Conservation (phyloP, 805 yeast genomes). For the Wickerhamiella alocasiicola region DNA sequence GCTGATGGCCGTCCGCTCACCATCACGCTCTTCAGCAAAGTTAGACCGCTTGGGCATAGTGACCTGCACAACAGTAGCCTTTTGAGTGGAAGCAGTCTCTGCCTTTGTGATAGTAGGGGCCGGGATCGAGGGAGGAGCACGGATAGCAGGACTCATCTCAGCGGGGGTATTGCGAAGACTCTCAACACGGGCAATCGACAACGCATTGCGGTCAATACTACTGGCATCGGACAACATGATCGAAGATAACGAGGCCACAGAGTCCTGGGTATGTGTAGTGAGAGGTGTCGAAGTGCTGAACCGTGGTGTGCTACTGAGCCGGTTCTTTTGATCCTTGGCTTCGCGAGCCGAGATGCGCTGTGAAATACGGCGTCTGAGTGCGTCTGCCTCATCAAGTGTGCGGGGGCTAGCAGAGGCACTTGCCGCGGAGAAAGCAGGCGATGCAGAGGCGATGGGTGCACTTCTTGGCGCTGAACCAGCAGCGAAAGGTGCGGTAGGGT, state of each 20-base stretch:
- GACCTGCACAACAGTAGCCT: slow-evolving; percentile 9
- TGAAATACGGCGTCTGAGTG: slow-evolving; percentile 8
- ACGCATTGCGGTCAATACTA: slow-evolving; percentile 1
- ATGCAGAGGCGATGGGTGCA: slow-evolving; percentile 2
- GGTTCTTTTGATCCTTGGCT: slow-evolving; percentile 5
- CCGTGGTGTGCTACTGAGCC: slow-evolving; percentile 1
- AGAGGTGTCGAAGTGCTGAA: neutral
- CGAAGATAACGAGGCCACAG: neutral
- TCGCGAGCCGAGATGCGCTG: slow-evolving; percentile 5
- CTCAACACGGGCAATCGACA: neutral
- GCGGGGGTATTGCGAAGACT: neutral
- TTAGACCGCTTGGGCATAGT: slow-evolving; percentile 10
- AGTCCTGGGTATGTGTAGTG: slow-evolving; percentile 1
- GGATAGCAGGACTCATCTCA: neutral
- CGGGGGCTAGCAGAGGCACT: slow-evolving; percentile 6
- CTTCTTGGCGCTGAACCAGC: neutral
- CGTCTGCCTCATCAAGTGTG: slow-evolving; percentile 11
- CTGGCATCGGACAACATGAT: slow-evolving; percentile 6
- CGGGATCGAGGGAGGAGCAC: slow-evolving; percentile 7
- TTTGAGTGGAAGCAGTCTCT: neutral
- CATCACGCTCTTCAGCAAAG: slow-evolving; percentile 3
- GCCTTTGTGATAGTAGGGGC: neutral
- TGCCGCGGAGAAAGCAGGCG: neutral
- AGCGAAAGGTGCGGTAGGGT: slow-evolving; percentile 6
- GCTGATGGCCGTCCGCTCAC: neutral